phyloP scores from a whole-genome alignment of 306 rosid genomes.

The Alnus glutinosa region DNA sequence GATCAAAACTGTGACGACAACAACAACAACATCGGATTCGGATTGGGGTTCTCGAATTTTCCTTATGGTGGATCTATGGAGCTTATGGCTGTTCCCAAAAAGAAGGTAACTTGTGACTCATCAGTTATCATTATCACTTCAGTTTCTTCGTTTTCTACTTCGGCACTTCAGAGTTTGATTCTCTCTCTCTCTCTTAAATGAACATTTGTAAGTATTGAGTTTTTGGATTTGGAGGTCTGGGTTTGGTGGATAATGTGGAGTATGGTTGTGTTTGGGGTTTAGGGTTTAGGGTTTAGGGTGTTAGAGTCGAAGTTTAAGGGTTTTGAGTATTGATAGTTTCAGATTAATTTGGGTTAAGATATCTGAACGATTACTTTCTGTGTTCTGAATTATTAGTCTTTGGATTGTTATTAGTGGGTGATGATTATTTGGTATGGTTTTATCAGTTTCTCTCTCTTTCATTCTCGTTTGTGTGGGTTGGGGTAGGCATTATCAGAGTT shows the following conservation, averaged over 20 bases:
- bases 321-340: neutral
- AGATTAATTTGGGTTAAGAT: neutral
- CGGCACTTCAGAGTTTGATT: neutral
- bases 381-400: neutral
- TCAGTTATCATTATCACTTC: neutral
- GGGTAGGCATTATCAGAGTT: neutral
- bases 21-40: neutral
- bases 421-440: neutral
- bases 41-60: conserved; percentile 37
- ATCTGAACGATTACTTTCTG: too few relatives aligned
- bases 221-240: neutral
- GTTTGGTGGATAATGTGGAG: neutral
- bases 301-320: neutral
- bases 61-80: conserved; percentile 44
- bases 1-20: conserved; percentile 1
- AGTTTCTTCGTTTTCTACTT: neutral
- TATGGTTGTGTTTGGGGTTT: neutral
- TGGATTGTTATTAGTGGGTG: neutral
- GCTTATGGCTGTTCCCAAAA: conserved; percentile 68
- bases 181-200: neutral
- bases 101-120: conserved; percentile 30
- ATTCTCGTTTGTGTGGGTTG: neutral
- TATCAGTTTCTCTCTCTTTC: neutral
- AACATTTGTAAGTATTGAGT: neutral
- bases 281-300: neutral